Evolutionary conservation across 2,329 filamentous ascomycete genomes (phyloP), one percentile per base, ranked within the genome.

Genomic region (Annulohypoxylon truncatum): DNA sequence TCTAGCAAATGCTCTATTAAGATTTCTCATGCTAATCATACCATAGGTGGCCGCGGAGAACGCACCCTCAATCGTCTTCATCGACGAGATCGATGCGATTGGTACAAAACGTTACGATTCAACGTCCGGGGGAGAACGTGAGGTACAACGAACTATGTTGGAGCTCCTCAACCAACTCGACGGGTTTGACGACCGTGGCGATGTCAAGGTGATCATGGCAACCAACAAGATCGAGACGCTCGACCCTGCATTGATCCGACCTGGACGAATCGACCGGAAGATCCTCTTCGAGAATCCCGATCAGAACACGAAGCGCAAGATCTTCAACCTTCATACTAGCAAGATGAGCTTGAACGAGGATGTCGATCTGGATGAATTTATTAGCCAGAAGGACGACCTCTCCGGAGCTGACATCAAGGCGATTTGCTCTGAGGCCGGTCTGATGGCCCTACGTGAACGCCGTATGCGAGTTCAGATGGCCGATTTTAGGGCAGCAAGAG

Each of bases 171-270:
- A 99, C 82, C 96, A 99, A 83, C 90, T 99, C 7, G 96, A 99
- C 78, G 96, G 96, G 75, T 99, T 99, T 82, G 96, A 99, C 77
- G 96, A 99, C 80, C 92, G 96, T 66, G 96, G 96, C 73, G 96
- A 99, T 78, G 95, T 99, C 81, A 99, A 99, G 85, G 96, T 99
- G 67, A 95, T 99, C 80, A 98, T 99, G 94, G 96, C 96, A 10
- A 99, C 96, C 72, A 99, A 99, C 89, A 99, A 99, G 88, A 99
- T 99, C 73, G 96, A 99, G 73, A 97, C 93, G 3, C 86, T 99
- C 26, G 96, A 99, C 77, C 96, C 96, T 59, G 96, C 96, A 15
- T 85, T 99, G 73, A 99, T 99, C 77, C 91, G 96, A 72, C 96
- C 96, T 46, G 96, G 96, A 70, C 94, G 96, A 86, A 99, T 99